Evolutionary conservation across 495 filamentous ascomycete species (phyloP).

Genomic region (Hyaloscypha variabilis): DNA sequence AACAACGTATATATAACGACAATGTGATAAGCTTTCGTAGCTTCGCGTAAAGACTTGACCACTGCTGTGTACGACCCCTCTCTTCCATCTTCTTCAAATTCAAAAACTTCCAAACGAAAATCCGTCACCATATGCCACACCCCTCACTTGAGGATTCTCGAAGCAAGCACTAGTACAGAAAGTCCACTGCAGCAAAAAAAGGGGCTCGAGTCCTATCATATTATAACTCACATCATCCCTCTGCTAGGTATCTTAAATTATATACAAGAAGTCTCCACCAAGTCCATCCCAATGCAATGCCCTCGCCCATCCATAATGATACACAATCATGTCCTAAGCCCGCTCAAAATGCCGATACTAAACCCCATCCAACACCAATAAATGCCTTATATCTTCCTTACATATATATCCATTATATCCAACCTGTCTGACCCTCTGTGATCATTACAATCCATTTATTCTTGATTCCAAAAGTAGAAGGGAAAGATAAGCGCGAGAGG

Average conservation of each 20-base stretch:
- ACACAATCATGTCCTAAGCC: neutral
- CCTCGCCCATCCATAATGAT: neutral
- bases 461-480: neutral
- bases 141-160: too few relatives aligned
- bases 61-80: too few relatives aligned
- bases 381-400: neutral
- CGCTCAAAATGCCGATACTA: constrained; percentile 1
- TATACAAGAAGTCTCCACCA: neutral
- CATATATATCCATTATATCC: neutral
- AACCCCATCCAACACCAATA: neutral
- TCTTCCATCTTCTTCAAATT: too few relatives aligned
- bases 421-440: neutral
- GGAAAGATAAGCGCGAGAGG: too few relatives aligned
- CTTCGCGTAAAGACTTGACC: too few relatives aligned
- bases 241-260: neutral
- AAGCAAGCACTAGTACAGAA: neutral
- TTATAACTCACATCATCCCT: neutral
- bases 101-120: too few relatives aligned
- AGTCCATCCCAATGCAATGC: neutral
- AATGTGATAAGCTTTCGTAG: too few relatives aligned
- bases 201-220: neutral
- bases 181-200: too few relatives aligned
- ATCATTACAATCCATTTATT: too few relatives aligned
- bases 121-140: too few relatives aligned
- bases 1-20: too few relatives aligned